Evolutionary conservation across 306 rosid species (phyloP), one percentile per base, ranked within the genome.

Genomic region (Rubus idaeus): DNA sequence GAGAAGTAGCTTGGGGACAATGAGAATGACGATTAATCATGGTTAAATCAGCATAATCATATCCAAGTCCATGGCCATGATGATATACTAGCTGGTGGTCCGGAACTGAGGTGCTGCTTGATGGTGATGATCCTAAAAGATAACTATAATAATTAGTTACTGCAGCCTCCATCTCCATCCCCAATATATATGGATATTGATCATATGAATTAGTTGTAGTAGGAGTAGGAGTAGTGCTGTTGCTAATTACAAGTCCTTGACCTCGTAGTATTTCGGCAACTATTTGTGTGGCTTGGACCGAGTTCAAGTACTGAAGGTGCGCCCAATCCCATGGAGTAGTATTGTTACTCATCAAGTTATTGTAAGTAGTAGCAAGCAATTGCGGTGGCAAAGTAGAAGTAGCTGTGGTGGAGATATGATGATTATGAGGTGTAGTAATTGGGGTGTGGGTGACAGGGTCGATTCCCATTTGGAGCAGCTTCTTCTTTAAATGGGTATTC

Each of bases 381-480:
- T 30, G 35, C 35, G 35, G 35, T 30, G 35, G 35, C 35, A 30
- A 30, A 30, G 35, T 30, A 30, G 35, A 30, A 30, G 35, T 30
- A 55, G 26, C 61, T 45, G 10, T 45, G 41, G 35, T 23, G 55
- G 50, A 11, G 80, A 16, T 30, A 30, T 30, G 86, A 44, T 88
- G 9, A 39, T 9, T 11, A 71, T n/a, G 13, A n/a, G 13, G 39
- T 40, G 65, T 11, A 18, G 35, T 0, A 3, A 20, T 78, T 47
- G 97, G 96, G 47, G 82, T 82, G 76, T 92, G 96, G 35, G 93
- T 92, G 16, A 84, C 84, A 18, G 97, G 96, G 75, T 92, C 97
- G 58, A 92, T 78, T 2, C 96, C 97, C 93, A 88, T 92, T 79
- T 84, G 84, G 4, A 90, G 46, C 78, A 90, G 92, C 84, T 87